These are phyloP conservation scores for Penicillium sumatraense DNA, from an alignment of 2,329 filamentous ascomycete genomes.

Conservation along the genomic window DNA sequence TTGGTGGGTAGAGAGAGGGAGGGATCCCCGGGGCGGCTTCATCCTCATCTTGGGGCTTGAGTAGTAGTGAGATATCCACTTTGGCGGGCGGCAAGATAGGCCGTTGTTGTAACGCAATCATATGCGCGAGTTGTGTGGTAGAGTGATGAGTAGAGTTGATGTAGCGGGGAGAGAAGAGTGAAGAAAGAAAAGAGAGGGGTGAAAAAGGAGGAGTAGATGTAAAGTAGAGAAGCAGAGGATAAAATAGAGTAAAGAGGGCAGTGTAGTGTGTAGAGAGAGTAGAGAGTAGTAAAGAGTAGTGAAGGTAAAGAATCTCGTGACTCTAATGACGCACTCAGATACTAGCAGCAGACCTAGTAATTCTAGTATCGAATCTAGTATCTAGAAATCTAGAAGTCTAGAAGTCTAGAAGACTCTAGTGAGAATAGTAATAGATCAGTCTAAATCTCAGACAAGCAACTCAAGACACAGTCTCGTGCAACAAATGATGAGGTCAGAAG, in stretches of 20 bases:
- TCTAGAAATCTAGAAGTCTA: too few species aligned
- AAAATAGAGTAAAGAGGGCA: background rate
- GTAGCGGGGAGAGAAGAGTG: background rate
- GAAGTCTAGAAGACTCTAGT: too few species aligned
- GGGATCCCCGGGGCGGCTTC: conserved; percentile 31
- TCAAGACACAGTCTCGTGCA: conserved; percentile 21
- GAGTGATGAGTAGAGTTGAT: background rate
- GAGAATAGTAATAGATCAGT: too few species aligned
- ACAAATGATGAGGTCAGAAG: conserved; percentile 28
- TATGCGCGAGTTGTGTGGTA: conserved; percentile 41
- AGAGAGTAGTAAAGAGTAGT: background rate
- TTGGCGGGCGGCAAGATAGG: conserved; percentile 59
- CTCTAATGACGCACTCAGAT: background rate
- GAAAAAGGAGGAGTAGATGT: background rate
- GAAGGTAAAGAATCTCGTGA: background rate
- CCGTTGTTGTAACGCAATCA: conserved; percentile 48
- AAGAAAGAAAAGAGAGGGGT: background rate
- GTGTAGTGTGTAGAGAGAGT: too few species aligned
- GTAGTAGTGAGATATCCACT: conserved; percentile 93
- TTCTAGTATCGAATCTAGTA: too few species aligned
- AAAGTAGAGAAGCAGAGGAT: background rate
- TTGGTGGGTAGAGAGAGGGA: conserved; percentile 38
- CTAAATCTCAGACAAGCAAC: too few species aligned
- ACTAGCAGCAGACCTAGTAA: too few species aligned
- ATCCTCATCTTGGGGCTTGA: conserved; percentile 65